Percentiles rank a stretch among this genome's conserved stretches.
Evolutionary conservation across 2,329 filamentous ascomycete genomes (phyloP).

Genomic region (Nannizzia gypsea): DNA sequence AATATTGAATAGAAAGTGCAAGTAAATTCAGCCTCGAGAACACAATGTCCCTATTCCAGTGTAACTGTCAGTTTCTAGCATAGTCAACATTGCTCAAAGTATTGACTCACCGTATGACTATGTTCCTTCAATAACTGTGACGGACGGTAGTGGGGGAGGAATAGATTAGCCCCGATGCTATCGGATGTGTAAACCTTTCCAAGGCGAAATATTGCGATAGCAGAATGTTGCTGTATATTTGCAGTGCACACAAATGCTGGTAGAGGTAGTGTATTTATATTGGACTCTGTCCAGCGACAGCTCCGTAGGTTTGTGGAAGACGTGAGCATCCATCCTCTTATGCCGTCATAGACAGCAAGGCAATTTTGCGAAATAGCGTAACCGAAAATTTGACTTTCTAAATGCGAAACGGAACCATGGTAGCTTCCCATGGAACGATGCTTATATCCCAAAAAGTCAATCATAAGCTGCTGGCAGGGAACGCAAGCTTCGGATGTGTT

Average conservation of each 20-base stretch:
- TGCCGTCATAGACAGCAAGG: not conserved
- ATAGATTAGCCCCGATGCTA: no score
- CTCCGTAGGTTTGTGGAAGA: no score
- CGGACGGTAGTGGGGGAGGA: not conserved
- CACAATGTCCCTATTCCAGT: no score
- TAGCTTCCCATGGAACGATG: not conserved
- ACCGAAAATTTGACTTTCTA: not conserved
- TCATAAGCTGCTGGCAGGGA: not conserved
- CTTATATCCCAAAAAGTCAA: not conserved
- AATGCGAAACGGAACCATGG: not conserved
- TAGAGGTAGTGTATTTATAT: no score
- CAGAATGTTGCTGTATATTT: no score
- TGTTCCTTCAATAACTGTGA: no score
- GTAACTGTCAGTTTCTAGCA: no score
- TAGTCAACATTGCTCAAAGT: not conserved
- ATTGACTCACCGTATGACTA: not conserved
- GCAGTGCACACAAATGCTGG: no score
- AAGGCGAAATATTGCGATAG: not conserved
- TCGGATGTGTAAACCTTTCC: not conserved
- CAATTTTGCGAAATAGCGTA: not conserved
- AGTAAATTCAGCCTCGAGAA: no score
- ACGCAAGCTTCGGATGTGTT: no score
- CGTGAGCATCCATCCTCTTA: not conserved
- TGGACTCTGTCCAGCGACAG: no score
- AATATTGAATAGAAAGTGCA: no score